Percentiles rank a stretch among this genome's conserved stretches.
Evolutionary conservation across 1,139 yeast genomes (phyloP).

Genomic region (Saccharomyces pastorianus): DNA sequence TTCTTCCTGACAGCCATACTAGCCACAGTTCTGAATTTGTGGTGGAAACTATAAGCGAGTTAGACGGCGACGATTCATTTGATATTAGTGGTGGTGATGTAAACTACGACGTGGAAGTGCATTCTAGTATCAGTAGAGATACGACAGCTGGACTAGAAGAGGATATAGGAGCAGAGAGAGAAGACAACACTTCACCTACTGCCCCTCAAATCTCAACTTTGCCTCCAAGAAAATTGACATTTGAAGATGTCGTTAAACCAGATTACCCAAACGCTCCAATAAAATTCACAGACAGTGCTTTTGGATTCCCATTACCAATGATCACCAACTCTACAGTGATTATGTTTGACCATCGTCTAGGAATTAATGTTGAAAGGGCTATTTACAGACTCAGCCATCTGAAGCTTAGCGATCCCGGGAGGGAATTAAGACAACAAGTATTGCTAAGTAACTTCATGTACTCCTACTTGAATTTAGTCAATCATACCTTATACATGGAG

Average conservation of each 20-base stretch:
- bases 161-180: background rate
- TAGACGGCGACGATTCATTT: slow-evolving; percentile 16
- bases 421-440: slow-evolving; percentile 88
- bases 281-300: slow-evolving; percentile 71
- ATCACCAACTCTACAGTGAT: slow-evolving; percentile 65
- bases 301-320: slow-evolving; percentile 80
- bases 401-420: slow-evolving; percentile 85
- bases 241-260: slow-evolving; percentile 30
- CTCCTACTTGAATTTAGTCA: slow-evolving; percentile 87
- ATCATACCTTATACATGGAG: slow-evolving; percentile 73
- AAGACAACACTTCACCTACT: background rate
- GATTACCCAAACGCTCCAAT: slow-evolving; percentile 58
- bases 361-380: slow-evolving; percentile 92
- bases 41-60: slow-evolving; percentile 12
- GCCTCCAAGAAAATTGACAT: slow-evolving; percentile 31
- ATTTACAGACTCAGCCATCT: slow-evolving; percentile 85
- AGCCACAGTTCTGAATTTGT: slow-evolving; percentile 2
- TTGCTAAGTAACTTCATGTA: slow-evolving; percentile 92
- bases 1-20: background rate
- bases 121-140: background rate
- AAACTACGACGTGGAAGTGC: background rate
- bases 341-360: slow-evolving; percentile 79
- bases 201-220: slow-evolving; percentile 1
- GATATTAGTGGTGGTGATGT: slow-evolving; percentile 8
- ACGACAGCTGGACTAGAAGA: background rate